phyloP scores from a whole-genome alignment of 2,329 filamentous ascomycete genomes.

The Aureobasidium vineae region DNA sequence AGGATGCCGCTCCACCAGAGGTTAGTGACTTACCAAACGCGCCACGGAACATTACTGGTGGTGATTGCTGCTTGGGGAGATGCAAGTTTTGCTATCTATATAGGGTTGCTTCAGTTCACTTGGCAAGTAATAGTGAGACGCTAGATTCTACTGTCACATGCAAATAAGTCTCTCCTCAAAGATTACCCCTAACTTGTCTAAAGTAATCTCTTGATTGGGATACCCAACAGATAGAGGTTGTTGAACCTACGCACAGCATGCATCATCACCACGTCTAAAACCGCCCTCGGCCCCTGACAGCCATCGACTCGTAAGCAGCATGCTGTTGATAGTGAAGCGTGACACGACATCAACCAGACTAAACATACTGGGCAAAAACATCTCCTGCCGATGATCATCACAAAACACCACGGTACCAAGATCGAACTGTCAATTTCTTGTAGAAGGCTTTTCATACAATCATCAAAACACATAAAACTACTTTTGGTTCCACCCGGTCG shows the following conservation, averaged over 20 bases:
- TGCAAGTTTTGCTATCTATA: not conserved
- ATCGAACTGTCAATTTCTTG: not conserved
- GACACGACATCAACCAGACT: not conserved
- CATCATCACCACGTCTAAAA: not conserved
- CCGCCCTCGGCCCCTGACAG: not conserved
- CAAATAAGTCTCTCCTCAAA: not conserved
- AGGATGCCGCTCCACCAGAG: not conserved
- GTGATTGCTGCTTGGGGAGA: not conserved
- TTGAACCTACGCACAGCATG: not conserved
- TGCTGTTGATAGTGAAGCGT: not conserved
- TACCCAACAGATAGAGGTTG: too few species aligned
- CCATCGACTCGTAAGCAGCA: not conserved
- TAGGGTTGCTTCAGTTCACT: not conserved
- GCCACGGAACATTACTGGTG: conserved; percentile 1
- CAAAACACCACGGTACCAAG: not conserved
- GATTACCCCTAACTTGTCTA: not conserved
- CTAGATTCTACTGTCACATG: not conserved
- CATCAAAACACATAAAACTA: not conserved
- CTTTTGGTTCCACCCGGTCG: not conserved
- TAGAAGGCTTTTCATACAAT: not conserved
- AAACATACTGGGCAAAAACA: not conserved
- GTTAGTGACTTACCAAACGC: not conserved
- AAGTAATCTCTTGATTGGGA: too few species aligned
- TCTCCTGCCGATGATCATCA: not conserved
- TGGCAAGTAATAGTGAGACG: not conserved